Evolutionary conservation across 1,284 basidiomycete genomes (phyloP).

Genomic region (Gymnopus androsaceus): DNA sequence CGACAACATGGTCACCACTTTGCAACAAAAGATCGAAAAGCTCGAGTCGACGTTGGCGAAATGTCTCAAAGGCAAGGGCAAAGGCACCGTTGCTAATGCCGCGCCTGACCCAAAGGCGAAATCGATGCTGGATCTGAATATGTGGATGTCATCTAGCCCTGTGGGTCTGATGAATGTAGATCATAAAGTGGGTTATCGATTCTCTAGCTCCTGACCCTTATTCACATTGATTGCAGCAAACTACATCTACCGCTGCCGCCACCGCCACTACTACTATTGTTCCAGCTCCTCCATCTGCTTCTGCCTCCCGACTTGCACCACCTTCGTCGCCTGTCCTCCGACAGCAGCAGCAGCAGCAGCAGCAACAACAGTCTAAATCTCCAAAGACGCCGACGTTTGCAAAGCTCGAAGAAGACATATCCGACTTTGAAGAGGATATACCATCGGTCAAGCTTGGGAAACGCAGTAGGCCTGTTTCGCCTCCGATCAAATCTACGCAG

Average conservation of each 20-base stretch:
- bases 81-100: slow-evolving; percentile 17
- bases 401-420: slow-evolving; percentile 17
- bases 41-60: slow-evolving; percentile 45
- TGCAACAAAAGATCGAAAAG: slow-evolving; percentile 41
- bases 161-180: not conserved
- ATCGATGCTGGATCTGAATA: slow-evolving; percentile 40
- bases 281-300: not conserved
- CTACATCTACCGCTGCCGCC: not conserved
- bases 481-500: not conserved
- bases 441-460: slow-evolving; percentile 2
- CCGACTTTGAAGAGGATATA: slow-evolving; percentile 16
- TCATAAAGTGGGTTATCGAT: not conserved
- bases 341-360: not conserved
- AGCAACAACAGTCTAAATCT: not conserved
- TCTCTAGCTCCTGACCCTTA: not conserved
- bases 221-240: not conserved
- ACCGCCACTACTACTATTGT: not conserved
- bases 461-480: slow-evolving; percentile 1
- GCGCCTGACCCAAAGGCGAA: slow-evolving; percentile 21
- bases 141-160: slow-evolving; percentile 42
- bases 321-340: not conserved
- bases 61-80: slow-evolving; percentile 39
- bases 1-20: slow-evolving; percentile 41
- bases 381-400: slow-evolving; percentile 10
- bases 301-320: not conserved